phyloP scores from a whole-genome alignment of 352 stramenopile species.

The Pythium monospermum region DNA sequence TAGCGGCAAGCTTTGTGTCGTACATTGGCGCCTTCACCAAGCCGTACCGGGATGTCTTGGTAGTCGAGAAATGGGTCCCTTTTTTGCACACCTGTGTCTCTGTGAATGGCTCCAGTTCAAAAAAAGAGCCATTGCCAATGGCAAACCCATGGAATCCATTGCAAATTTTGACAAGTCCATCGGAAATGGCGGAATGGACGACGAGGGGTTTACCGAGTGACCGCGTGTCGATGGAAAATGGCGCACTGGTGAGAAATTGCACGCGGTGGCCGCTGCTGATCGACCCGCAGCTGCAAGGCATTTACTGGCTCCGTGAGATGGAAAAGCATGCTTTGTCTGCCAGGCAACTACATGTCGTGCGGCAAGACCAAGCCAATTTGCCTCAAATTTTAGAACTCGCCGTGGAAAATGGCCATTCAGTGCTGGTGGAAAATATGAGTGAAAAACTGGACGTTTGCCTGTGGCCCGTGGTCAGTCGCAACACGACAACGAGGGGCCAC shows the following conservation, averaged over 20 bases:
- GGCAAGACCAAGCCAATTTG: conserved; percentile 80
- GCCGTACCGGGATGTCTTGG: conserved; percentile 82
- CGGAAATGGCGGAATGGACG: conserved; percentile 85
- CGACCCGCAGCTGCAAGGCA: conserved; percentile 88
- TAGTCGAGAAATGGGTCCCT: conserved; percentile 82
- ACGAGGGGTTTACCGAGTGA: conserved; percentile 85
- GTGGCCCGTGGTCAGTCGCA: conserved; percentile 76
- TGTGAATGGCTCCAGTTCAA: conserved; percentile 15
- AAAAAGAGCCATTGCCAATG: conserved; percentile 23
- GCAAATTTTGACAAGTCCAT: conserved; percentile 58
- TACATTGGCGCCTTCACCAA: conserved; percentile 95
- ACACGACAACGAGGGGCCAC: conserved; percentile 66
- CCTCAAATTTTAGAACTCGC: conserved; percentile 63
- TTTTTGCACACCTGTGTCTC: conserved; percentile 69
- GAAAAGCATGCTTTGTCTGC: conserved; percentile 53
- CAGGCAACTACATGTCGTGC: conserved; percentile 77
- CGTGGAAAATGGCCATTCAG: conserved; percentile 69
- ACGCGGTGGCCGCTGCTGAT: conserved; percentile 85
- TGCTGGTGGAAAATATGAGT: conserved; percentile 89
- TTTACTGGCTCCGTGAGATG: conserved; percentile 86
- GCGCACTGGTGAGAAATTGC: conserved; percentile 79
- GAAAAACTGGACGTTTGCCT: conserved; percentile 85
- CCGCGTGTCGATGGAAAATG: conserved; percentile 88
- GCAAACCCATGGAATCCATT: conserved; percentile 51
- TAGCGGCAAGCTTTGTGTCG: conserved; percentile 91